Percentiles rank a stretch among this genome's conserved stretches.
Conservation (phyloP, 768 basidiomycete species). For the Amanita inopinata region DNA sequence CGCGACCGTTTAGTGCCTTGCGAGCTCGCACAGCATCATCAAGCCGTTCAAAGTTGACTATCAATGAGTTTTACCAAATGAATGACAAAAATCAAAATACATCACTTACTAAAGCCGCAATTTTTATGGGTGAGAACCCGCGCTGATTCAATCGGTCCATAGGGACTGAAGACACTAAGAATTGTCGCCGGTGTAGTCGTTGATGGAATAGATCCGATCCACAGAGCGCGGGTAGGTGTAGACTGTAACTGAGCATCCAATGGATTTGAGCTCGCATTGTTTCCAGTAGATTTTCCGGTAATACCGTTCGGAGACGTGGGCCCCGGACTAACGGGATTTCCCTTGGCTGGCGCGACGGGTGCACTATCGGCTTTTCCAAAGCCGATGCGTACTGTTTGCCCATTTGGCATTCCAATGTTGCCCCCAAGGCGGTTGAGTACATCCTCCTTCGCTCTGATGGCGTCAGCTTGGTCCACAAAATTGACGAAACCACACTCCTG, state of each 20-base stretch:
- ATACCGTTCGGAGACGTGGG: conserved; percentile 51
- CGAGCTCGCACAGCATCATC: conserved; percentile 95
- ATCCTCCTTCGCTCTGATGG: conserved; percentile 96
- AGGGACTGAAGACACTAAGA: conserved; percentile 92
- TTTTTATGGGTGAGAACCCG: conserved; percentile 96
- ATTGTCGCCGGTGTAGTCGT: conserved; percentile 93
- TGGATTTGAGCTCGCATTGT: conserved; percentile 47
- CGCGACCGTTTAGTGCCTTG: conserved; percentile 91
- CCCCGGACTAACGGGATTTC: conserved; percentile 52
- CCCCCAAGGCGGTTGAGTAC: conserved; percentile 93
- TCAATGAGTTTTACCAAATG: conserved; percentile 8
- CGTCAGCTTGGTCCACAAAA: conserved; percentile 91
- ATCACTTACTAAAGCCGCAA: conserved; percentile 74
- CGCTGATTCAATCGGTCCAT: conserved; percentile 95
- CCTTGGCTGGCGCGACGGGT: conserved; percentile 82
- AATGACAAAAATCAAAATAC: conserved; percentile 5
- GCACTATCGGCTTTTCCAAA: conserved; percentile 98
- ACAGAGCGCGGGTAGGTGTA: conserved; percentile 88
- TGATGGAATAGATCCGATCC: conserved; percentile 96
- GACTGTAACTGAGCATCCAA: conserved; percentile 85
- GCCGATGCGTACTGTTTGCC: conserved; percentile 93
- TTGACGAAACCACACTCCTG: conserved; percentile 99
- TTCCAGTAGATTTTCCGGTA: conserved; percentile 34
- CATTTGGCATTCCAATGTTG: conserved; percentile 89
- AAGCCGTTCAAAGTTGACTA: conserved; percentile 96